Base-by-base conservation (phyloP, 805 yeast species). In the Lachancea kluyveri region DNA sequence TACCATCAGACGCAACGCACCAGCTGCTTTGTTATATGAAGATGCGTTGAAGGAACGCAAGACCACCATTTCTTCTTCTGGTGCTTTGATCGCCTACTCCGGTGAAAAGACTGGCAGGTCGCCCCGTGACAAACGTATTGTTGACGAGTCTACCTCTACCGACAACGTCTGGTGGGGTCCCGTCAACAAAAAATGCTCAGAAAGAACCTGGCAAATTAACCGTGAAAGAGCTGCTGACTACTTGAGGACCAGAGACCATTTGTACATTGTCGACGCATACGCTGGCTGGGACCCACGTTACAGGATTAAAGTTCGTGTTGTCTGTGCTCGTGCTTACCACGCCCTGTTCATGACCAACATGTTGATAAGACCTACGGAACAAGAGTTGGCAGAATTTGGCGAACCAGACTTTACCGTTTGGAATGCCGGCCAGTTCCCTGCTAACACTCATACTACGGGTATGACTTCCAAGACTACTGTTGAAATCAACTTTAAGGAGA, bases 271-370 rank as follows among this genome's bases (percentile, higher is more conserved):
- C 45, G 98, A 90, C 58, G 97, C 97, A 8, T 90, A 63, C 59
- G 98, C 97, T 28, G 98, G 98, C 46, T 90, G 98, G 98, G 98
- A 90, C 62, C 96, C 96, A 56, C 79, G 85, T 56, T 90, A 90
- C 77, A 77, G 97, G 68, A 76, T 88, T 61, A 90, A 90, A 70
- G 94, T 88, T 38, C 77, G 97, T 65, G 79, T 88, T 44, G 90
- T 88, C 35, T 88, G 96, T 69, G 96, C 97, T 40, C 79, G 98
- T 63, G 97, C 98, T 35, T 90, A 90, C 72, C 98, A 90, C 59
- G 97, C 97, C 13, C 67, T 90, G 50, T 90, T 90, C 70, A 90
- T 90, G 98, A 81, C 94, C 56, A 90, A 90, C 62, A 90, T 90
- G 98, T 70, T 90, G 67, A 92, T 90, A 62, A 79, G 87, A 63